Evolutionary conservation across 257 asterid species (phyloP).

Genomic region (Solanum infundibuliforme): DNA sequence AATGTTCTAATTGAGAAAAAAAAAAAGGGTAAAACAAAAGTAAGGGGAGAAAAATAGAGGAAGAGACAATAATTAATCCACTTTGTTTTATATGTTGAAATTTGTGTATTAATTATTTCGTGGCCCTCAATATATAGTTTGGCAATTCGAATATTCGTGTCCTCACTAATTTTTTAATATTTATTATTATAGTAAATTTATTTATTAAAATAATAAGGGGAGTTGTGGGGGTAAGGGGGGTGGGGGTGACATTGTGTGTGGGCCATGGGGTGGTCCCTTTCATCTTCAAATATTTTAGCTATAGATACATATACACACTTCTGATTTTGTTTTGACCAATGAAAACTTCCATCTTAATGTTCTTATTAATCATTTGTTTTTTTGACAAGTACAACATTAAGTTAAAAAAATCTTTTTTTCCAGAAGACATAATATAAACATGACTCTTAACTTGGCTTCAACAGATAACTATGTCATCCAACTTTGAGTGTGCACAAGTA

Average conservation of each 20-base stretch:
- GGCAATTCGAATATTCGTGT: constrained; percentile 20
- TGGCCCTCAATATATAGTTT: constrained; percentile 3
- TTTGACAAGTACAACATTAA: not conserved
- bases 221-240: too few relatives aligned
- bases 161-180: not conserved
- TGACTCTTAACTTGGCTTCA: too few relatives aligned
- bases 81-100: constrained; percentile 8
- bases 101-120: constrained; percentile 1
- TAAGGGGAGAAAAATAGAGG: not conserved
- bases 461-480: too few relatives aligned
- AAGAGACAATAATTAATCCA: not conserved
- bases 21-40: not conserved
- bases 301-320: not conserved
- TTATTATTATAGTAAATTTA: not conserved
- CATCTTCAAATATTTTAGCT: not conserved
- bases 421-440: too few relatives aligned
- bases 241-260: not conserved
- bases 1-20: not conserved
- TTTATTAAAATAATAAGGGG: not conserved
- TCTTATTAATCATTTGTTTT: not conserved
- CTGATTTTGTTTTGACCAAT: constrained; percentile 12
- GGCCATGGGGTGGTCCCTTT: not conserved
- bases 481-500: too few relatives aligned
- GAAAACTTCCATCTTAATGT: not conserved
- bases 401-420: not conserved